A percentile compares a stretch with the other conserved stretches of the same genome.
Conservation (phyloP, 2,329 filamentous ascomycete species). For the Scedosporium aurantiacum region DNA sequence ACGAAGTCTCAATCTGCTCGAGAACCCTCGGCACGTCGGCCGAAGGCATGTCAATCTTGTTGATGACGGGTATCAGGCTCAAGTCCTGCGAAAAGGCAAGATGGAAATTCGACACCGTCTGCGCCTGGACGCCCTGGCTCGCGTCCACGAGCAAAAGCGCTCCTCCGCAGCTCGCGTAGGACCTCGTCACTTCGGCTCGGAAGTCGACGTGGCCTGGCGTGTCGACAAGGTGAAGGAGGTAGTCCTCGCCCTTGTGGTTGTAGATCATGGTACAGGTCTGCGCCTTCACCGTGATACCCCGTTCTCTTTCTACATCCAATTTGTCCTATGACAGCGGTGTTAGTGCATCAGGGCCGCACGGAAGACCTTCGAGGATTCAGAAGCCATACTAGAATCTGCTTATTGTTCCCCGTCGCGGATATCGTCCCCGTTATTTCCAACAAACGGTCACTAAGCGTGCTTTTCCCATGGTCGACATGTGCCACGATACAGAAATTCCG, state of each 20-base stretch:
- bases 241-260: constrained; percentile 73
- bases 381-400: constrained; percentile 62
- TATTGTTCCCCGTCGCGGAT: constrained; percentile 65
- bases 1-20: constrained; percentile 73
- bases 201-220: constrained; percentile 98
- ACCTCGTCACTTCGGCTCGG: constrained; percentile 86
- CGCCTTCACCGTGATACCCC: constrained; percentile 96
- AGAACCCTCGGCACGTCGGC: constrained; percentile 80
- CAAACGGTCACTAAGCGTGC: constrained; percentile 82
- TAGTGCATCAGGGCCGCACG: background rate
- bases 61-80: constrained; percentile 79
- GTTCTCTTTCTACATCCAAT: constrained; percentile 88
- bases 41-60: constrained; percentile 89
- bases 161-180: constrained; percentile 91
- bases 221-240: constrained; percentile 88
- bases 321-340: constrained; percentile 49
- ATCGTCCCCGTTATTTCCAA: constrained; percentile 94
- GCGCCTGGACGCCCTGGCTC: constrained; percentile 90
- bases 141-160: constrained; percentile 89
- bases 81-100: constrained; percentile 88
- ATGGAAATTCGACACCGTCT: constrained; percentile 98
- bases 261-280: constrained; percentile 99
- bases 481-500: constrained; percentile 98
- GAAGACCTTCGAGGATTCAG: background rate
- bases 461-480: constrained; percentile 98